Evolutionary conservation across 352 stramenopile genomes (phyloP), one percentile per base, ranked within the genome.

Genomic region (Thalassiosira exigua): DNA sequence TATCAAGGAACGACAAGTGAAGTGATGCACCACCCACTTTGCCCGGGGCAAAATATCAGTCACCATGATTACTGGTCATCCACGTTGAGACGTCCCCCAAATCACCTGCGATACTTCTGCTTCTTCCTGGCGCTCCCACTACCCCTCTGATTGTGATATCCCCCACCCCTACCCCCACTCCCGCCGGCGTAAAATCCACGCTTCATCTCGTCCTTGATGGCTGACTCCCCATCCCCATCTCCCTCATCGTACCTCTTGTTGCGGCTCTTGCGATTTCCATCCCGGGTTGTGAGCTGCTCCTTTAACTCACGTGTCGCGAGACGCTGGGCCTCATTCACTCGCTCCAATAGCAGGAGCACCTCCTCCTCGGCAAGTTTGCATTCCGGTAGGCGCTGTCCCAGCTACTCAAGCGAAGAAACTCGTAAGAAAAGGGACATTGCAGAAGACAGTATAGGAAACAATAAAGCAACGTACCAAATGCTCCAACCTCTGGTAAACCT

Each of bases 401-500:
- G 84, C 44, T 96, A 72, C 4, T 42, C 9, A 5, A 24, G 17
- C 7, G 7, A 14, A 14, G 14, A 14, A 44, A 44, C 7, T 44
- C 36, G 14, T 14, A 44, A 44, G 14, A 7, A 14, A 44, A 44
- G 36, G 36, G 14, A 44, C 7, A 44, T 44, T n/a, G n/a, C n/a
- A 44, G 36, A 14, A 7, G 14, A 14, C 36, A 44, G 14, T 44
- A 14, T 14, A 44, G 7, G 36, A 44, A 44, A 44, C 36, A 44
- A 14, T 44, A 76, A 53, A 46, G 30, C 3, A 50, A 78, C 69
- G 36, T 48, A 82, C 57, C 58, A 84, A 65, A 65, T 96, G 93
- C 77, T 98, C 96, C 51, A 99, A 95, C 33, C 96, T 92, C 84
- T 99, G 97, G 90, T 98, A 99, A 27, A 99, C 87, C 91, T 99